Conservation (phyloP, 129 eudicot species). For the Tanacetum coccineum region DNA sequence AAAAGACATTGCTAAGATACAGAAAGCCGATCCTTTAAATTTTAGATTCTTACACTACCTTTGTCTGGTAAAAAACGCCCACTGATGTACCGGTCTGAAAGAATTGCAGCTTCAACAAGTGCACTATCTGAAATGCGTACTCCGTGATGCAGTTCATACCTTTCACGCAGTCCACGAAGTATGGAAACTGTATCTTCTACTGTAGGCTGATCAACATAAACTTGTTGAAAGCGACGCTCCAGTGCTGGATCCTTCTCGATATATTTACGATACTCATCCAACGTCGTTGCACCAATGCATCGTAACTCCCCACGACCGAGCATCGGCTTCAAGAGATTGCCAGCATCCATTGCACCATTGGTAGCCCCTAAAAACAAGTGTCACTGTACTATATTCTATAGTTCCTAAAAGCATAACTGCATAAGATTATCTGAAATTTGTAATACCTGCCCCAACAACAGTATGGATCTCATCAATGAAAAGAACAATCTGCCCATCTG, state of each 20-base stretch:
- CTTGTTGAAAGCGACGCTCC: conserved; percentile 99
- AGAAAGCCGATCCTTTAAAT: background rate
- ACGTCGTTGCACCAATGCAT: conserved; percentile 97
- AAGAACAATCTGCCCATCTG: conserved; percentile 90
- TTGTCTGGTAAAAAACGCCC: conserved; percentile 96
- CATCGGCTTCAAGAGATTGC: conserved; percentile 96
- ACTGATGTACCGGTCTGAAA: conserved; percentile 95
- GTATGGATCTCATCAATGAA: conserved; percentile 99
- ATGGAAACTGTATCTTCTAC: conserved; percentile 91
- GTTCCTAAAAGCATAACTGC: background rate
- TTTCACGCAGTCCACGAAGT: conserved; percentile 89
- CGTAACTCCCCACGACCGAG: conserved; percentile 97
- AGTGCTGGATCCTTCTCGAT: conserved; percentile 96
- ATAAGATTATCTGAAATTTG: background rate
- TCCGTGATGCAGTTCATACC: conserved; percentile 96
- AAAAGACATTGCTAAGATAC: background rate
- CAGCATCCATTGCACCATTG: conserved; percentile 99
- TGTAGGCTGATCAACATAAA: conserved; percentile 94
- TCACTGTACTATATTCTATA: background rate
- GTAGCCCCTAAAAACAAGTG: conserved; percentile 69
- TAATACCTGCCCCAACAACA: conserved; percentile 94
- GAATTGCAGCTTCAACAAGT: conserved; percentile 93
- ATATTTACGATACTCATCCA: conserved; percentile 96
- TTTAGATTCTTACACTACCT: conserved; percentile 36
- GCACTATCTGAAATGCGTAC: conserved; percentile 96